Percentiles rank a stretch among this genome's conserved stretches.
Conservation (phyloP, 106 monocot genomes). For the Amphibolis antarctica region DNA sequence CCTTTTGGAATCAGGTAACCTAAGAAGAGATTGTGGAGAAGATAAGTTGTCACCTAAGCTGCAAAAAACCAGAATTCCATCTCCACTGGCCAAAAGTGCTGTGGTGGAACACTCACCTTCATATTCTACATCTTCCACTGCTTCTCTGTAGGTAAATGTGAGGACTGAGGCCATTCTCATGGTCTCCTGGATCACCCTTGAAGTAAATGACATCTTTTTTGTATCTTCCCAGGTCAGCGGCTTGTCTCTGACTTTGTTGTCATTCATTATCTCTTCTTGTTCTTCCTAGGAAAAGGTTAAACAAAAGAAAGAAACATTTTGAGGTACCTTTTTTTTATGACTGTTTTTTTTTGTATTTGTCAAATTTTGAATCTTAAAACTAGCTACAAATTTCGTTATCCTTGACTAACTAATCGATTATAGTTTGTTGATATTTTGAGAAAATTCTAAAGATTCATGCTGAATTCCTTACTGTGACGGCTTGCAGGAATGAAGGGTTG, state of each 20-base stretch:
- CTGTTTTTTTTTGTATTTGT: too few relatives aligned
- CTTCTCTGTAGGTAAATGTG: conserved; percentile 90
- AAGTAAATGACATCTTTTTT: conserved; percentile 63
- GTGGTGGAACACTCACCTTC: conserved; percentile 28
- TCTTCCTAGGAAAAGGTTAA: conserved; percentile 42
- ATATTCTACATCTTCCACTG: conserved; percentile 81
- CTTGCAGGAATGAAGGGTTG: conserved; percentile 57
- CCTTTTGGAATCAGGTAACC: conserved; percentile 96
- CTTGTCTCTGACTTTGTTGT: conserved; percentile 22
- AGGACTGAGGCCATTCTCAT: conserved; percentile 79
- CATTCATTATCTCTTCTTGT: conserved; percentile 58
- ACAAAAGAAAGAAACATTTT: not conserved
- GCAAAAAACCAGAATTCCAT: not conserved
- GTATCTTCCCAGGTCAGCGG: conserved; percentile 70
- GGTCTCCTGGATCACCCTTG: conserved; percentile 84
- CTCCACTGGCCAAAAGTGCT: not conserved
- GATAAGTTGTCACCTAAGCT: not conserved
- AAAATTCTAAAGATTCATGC: not conserved
- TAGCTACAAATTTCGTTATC: too few relatives aligned
- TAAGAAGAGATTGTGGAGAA: conserved; percentile 11
- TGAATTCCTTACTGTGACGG: conserved; percentile 49
- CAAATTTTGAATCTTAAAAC: too few relatives aligned
- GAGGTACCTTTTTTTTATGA: too few relatives aligned
- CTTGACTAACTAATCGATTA: too few relatives aligned
- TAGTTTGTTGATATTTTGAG: too few relatives aligned